Base-by-base conservation (phyloP, 177 flowering plant species). In the Vitis hybrid region DNA sequence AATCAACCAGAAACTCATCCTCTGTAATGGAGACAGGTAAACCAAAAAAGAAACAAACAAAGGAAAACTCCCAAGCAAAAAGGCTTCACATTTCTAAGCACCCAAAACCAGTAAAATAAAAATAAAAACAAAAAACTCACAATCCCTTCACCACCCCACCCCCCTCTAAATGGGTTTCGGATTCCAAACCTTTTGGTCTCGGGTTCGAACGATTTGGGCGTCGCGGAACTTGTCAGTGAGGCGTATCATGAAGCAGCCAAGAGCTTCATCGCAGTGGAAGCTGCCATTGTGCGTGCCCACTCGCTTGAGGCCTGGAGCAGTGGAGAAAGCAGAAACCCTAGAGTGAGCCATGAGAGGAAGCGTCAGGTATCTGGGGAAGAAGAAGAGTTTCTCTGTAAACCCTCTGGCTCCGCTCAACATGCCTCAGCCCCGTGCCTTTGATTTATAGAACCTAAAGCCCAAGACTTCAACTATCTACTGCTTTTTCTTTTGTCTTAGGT, bases 231-330 rank as follows among this genome's bases (percentile, higher is more conserved):
- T 90, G 56, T 86, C 65, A 49, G 97, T 88, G 71, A 89, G 95
- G 72, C 95, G 94, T 72, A 94, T 91, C 92, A 94, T 87, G 85
- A 94, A 94, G 88, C 98, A 94, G 70, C 93, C 98, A 3, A 94
- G 98, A 26, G 98, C 97, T 75, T 92, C 98, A 74, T 92, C 97
- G 80, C 98, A 92, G 87, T 94, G 98, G 76, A 94, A 94, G 90
- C 91, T 91, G 1, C 98, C 98, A 48, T 92, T 88, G 88, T 94
- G 98, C 15, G 97, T 92, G 68, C 97, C 98, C 12, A 94, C 84
- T 16, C 90, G 85, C 85, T 90, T 92, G 10, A 53, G 45, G 5
- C 12, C 16, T 56, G 57, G 33, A 18, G 57, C 77, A 9, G 87
- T 66, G 51, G 81, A 80, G 70, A 73, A 78, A 52, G 81, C 59